Evolutionary conservation across 768 basidiomycete genomes (phyloP), one percentile per base, ranked within the genome.

Genomic region (Suillus bovinus): DNA sequence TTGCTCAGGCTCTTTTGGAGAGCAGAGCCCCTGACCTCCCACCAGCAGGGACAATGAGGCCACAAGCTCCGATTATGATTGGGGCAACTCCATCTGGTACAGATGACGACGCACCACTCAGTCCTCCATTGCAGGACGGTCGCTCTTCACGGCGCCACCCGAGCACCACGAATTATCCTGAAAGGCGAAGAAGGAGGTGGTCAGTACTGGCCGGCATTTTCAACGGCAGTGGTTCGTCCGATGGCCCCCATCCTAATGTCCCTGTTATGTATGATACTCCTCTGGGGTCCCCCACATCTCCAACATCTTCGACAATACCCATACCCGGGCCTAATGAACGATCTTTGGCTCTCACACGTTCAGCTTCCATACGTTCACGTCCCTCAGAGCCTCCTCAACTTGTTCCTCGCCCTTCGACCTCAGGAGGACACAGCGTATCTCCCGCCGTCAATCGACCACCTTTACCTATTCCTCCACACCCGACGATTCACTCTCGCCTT

Each of bases 1-100:
- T 94, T 46, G 86, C 82, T 0, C 86, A 94, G 66, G 88, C 88
- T 11, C 77, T 94, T 22, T 69, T 90, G 59, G 92, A 94, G 77
- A 93, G 91, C 66, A 86, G 92, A 41, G 73, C 91, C 36, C 91
- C 92, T 8, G 82, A 88, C 39, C 70, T 90, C 16, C 90, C 92
- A 17, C 91, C 91, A 20, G 77, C 79, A 39, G 92, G 92, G 20
- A 82, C 88, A 11, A 77, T 78, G 58, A 86, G 76, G 56, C 80
- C 85, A 11, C 90, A 93, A 69, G 82, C 88, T 41, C 85, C 91
- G 33, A 88, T 92, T 41, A 69, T 92, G 24, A 76, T 93, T 31
- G 73, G 80, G 17, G 61, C 81, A n/a, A 76, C 84, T 8, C 75
- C 76, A 68, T 71, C 79, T 2, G 68, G 70, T 5, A 76, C 73